Base-by-base conservation (phyloP, 2,329 filamentous ascomycete genomes). In the Aspergillus ochraceus region DNA sequence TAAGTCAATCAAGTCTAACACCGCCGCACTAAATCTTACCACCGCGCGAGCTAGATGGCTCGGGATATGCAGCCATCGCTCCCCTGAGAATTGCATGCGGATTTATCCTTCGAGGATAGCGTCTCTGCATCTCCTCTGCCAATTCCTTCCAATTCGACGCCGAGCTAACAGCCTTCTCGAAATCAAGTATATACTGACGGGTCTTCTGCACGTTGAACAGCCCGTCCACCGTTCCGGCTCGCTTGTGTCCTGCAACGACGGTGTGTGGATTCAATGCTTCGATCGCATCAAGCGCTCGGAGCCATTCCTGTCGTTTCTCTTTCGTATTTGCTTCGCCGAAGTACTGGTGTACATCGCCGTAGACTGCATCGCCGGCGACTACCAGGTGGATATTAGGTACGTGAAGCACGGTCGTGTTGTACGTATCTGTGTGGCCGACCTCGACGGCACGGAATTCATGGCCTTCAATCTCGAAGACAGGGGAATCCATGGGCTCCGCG, bases 321-420 rank as follows among this genome's bases (percentile, higher is more conserved):
- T 29, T 3, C 4, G 30, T 11, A 39, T 51, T 52, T 3, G 59
- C 53, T 26, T 61, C 60, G 0, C 56, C 56, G 14, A 61, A 52
- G 32, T 52, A 59, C 19, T 36, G 60, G 39, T 61, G 60, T 20
- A 53, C 56, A 17, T 61, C 54, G 36, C 54, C 39, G 53, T 61
- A 61, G 53, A 61, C 56, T 17, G 53, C 52, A 29, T 61, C 60
- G 3, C 60, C 60, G 17, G 56, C 52, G 24, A 59, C 49, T 29
- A 57, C 53, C 30, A 61, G n/a, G 2, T 12, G 10, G 12, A 59
- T 56, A 14, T 39, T 36, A n/a, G 60, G 60, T 14, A 56, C 60
- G 56, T 52, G 56, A 32, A 61, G 49, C 54, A 32, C 56, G 3
- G 60, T 59, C 19, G 60, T 50, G 24, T 59, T 52, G 53, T 61